Base-by-base conservation (phyloP, 1,284 basidiomycete species). In the Austroboletus sp. region DNA sequence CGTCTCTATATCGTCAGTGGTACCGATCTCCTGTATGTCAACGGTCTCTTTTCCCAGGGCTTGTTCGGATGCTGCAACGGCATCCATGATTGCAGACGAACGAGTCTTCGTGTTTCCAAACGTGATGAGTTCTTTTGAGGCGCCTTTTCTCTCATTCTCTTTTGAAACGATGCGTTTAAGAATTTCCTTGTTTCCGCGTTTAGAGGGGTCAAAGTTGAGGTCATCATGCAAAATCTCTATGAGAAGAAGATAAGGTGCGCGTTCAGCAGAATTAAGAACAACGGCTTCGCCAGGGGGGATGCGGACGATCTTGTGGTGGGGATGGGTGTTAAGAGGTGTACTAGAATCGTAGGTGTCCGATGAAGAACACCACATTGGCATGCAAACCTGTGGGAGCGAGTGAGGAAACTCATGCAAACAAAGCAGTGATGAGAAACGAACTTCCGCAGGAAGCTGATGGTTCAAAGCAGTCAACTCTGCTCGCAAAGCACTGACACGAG, bases 211-310 rank as follows among this genome's bases (percentile, higher is more conserved):
- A 66, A 99, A 98, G 63, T 96, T 89, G 19, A 99, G 76, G 59
- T 98, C 95, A 44, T 84, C 84, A 55, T 85, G 79, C 26, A 98
- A 74, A 41, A 98, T 85, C 68, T 99, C 96, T 46, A 98, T 82
- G 51, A 97, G 79, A 12, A 99, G 76, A 27, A 99, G 74, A 62
- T 90, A 99, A 1, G 96, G 96, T 1, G 92, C 94, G 39, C 89
- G 80, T 66, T 98, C 94, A 3, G 96, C 96, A 30, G 95, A 98
- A 64, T 99, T 99, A 38, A 99, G 79, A 5, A 98, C 96, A 29
- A 98, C 96, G 35, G 91, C 90, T 71, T 99, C 96, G 17, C 93
- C 91, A 3, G 96, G 95, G 13, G 94, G 94, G 65, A 99, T 96
- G 55, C 96, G 84, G 34, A 98, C 91, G 44, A 99, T 92, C 31